Base-by-base conservation (phyloP, 306 rosid species). In the Medicago lupulina region DNA sequence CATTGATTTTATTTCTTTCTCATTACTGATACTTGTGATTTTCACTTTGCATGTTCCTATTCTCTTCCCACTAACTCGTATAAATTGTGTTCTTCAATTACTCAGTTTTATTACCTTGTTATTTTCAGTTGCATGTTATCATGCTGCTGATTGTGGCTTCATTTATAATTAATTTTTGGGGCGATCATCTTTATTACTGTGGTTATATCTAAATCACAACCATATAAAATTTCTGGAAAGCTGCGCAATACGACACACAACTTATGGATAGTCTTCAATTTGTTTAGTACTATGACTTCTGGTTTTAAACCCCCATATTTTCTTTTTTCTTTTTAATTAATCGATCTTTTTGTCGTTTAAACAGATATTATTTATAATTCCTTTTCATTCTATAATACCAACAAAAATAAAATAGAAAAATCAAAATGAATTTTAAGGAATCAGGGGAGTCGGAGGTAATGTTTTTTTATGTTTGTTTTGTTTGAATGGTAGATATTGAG, bases 401-500 rank as follows among this genome's bases (percentile, higher is more conserved):
- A 62, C 12, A 70, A 34, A 21, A 19, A 23, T 23, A 23, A 23
- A 23, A 23, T 23, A 0, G 1, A 0, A 21, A 21, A 23, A 23
- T 23, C 28, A 23, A 23, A 23, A 23, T 2, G 3, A 23, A 23
- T 76, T 84, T 11, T 36, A 79, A 67, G 77, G 4, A 61, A 38
- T 23, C 41, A 39, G 39, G 44, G 67, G 59, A 70, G 54, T 79
- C 51, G 71, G 77, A 44, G 65, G 31, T 15, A 44, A 75, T 68
- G 23, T 84, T 84, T 84, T 21, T 84, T 63, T 68, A 44, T 80
- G 57, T 65, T 59, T 55, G 36, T 54, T 83, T 79, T 28, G 57
- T 82, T 81, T 71, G 57, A 66, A 82, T 86, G 78, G 5, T 84
- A 89, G 98, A 90, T 86, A 86, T 93, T n/a, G 97, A 87, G 79